These are phyloP conservation scores for Ciborinia camelliae DNA, from an alignment of 2,329 filamentous ascomycete species.

Conservation along the genomic window DNA sequence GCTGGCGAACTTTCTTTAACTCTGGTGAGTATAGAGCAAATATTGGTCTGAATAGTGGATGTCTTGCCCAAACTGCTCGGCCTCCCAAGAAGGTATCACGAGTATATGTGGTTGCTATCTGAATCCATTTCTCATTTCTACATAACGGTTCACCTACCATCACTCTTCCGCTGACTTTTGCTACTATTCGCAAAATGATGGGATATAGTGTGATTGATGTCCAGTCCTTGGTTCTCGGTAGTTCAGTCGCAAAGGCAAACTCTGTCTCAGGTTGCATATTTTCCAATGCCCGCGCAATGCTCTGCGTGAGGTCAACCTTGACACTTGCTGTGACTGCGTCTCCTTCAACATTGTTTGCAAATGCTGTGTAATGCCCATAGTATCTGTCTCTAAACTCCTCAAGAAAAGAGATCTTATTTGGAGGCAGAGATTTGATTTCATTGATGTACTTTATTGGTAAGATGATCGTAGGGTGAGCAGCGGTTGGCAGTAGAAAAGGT, in stretches of 20 bases:
- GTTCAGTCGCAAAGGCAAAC: conserved; percentile 26
- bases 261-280: conserved; percentile 30
- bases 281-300: conserved; percentile 27
- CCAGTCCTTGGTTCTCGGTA: conserved; percentile 33
- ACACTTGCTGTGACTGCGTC: conserved; percentile 18
- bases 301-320: conserved; percentile 31
- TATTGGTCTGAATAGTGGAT: conserved; percentile 8
- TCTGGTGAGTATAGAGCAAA: conserved; percentile 12
- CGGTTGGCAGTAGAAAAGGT: not conserved
- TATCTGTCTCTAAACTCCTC: conserved; percentile 12
- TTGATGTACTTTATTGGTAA: conserved; percentile 13
- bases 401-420: conserved; percentile 11
- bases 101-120: conserved; percentile 27
- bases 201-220: conserved; percentile 32
- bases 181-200: conserved; percentile 41
- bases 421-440: conserved; percentile 15
- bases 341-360: conserved; percentile 7
- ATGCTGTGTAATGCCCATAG: conserved; percentile 12
- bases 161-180: conserved; percentile 39
- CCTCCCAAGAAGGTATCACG: conserved; percentile 15
- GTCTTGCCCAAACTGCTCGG: conserved; percentile 8
- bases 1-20: conserved; percentile 9
- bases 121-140: conserved; percentile 32
- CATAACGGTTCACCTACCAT: conserved; percentile 32
- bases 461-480: conserved; percentile 10